These are phyloP conservation scores for Epithemia pelagica DNA, from an alignment of 108 stramenopile genomes.

Conservation along the genomic window DNA sequence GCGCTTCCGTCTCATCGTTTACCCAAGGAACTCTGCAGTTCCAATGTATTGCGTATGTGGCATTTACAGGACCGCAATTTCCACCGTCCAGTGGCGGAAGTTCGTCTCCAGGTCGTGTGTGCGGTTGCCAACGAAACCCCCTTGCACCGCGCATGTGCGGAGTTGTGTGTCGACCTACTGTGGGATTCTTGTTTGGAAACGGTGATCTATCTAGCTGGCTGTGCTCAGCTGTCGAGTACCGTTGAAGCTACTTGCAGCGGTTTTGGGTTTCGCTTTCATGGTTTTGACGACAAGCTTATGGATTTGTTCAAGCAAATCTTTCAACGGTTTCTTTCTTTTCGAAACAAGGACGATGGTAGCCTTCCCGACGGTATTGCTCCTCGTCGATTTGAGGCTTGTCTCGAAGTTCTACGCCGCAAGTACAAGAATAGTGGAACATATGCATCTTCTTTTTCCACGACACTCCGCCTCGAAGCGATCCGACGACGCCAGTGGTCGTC, in stretches of 20 bases:
- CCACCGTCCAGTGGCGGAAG: slow-evolving; percentile 70
- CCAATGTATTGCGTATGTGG: slow-evolving; percentile 61
- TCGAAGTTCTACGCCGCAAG: slow-evolving; percentile 49
- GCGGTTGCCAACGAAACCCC: slow-evolving; percentile 52
- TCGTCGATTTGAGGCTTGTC: slow-evolving; percentile 57
- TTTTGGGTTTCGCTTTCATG: slow-evolving; percentile 60
- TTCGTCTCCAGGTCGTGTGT: slow-evolving; percentile 58
- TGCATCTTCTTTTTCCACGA: slow-evolving; percentile 36
- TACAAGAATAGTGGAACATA: slow-evolving; percentile 67
- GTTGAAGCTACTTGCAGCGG: slow-evolving; percentile 54
- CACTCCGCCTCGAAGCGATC: slow-evolving; percentile 58
- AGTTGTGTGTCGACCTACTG: slow-evolving; percentile 56
- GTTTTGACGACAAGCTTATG: slow-evolving; percentile 77
- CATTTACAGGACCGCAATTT: slow-evolving; percentile 81
- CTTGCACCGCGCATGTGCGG: slow-evolving; percentile 65
- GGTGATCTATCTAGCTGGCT: slow-evolving; percentile 55
- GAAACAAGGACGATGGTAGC: slow-evolving; percentile 13
- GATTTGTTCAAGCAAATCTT: slow-evolving; percentile 43
- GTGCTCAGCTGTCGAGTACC: slow-evolving; percentile 60
- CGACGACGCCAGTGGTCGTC: slow-evolving; percentile 50
- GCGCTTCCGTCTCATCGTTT: slow-evolving; percentile 41
- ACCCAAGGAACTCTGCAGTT: slow-evolving; percentile 54
- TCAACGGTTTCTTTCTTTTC: slow-evolving; percentile 50
- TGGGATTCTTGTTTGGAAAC: slow-evolving; percentile 63
- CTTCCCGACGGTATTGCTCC: slow-evolving; percentile 50